These are phyloP conservation scores for Mucor indicus DNA, from an alignment of 371 early-diverging fungal genomes.

Conservation along the genomic window DNA sequence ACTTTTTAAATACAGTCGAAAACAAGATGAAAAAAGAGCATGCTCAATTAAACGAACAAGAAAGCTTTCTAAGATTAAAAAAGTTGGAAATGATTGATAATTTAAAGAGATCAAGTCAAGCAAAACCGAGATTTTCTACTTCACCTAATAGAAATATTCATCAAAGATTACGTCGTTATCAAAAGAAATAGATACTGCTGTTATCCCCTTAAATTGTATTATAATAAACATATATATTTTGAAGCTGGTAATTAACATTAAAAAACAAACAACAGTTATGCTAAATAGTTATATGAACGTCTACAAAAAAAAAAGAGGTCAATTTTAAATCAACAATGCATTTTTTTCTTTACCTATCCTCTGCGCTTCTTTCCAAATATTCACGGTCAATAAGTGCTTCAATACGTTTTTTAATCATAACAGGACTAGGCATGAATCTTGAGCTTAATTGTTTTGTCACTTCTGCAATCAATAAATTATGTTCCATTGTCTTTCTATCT, in stretches of 20 bases:
- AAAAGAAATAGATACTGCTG: neutral
- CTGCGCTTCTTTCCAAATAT: conserved; percentile 72
- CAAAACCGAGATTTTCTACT: conserved; percentile 5
- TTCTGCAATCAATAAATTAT: conserved; percentile 74
- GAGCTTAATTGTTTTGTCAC: conserved; percentile 62
- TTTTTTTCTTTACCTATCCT: conserved; percentile 49
- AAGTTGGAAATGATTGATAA: conserved; percentile 11
- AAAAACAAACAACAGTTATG: conserved; percentile 4
- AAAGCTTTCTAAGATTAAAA: conserved; percentile 11
- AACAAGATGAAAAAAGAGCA: conserved; percentile 22
- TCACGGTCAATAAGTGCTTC: conserved; percentile 85
- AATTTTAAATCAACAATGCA: conserved; percentile 21
- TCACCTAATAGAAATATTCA: conserved; percentile 6
- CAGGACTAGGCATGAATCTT: conserved; percentile 71
- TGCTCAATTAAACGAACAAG: conserved; percentile 9
- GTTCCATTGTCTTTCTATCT: conserved; percentile 70
- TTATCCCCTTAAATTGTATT: neutral
- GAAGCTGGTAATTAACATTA: neutral
- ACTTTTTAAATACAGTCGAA: conserved; percentile 35
- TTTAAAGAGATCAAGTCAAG: neutral
- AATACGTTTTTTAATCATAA: conserved; percentile 79
- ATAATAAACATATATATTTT: too few relatives aligned
- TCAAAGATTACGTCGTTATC: conserved; percentile 13
- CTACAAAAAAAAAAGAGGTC: neutral
- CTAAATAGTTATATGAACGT: conserved; percentile 22